Evolutionary conservation across 208 protist species (phyloP), one percentile per base, ranked within the genome.

Genomic region (Novymonas esmeraldas): DNA sequence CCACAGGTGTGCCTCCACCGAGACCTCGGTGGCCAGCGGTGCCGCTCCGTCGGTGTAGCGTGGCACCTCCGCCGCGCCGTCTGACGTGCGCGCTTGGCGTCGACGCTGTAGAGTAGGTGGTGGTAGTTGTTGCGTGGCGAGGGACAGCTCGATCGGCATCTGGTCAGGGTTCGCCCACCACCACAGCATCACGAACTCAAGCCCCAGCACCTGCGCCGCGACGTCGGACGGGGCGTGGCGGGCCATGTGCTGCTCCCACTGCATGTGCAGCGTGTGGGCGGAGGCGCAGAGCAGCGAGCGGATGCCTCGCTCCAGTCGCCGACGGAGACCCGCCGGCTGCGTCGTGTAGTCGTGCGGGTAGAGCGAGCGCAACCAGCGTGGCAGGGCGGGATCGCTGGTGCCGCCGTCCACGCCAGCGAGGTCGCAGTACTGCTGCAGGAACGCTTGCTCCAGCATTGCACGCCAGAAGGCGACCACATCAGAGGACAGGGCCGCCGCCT

Each of bases 131-230:
- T 52, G 31, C 39, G 64, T 46, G 3, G 38, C 7, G 7, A 60
- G 22, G 14, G 60, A 45, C 36, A 90, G 20, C 67, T 93, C 81
- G 36, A 88, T 44, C 0, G 82, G 76, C 45, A 90, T 61, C 31
- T 86, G 72, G 34, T 93, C 84, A 5, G 84, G 81, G 54, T 93
- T 93, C 29, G 76, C 74, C 38, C 69, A 80, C 87, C 87, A 93
- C 84, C 87, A 93, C 57, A 88, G 78, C 56, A 73, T 56, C 28
- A 90, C 79, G 13, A 93, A 46, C 55, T 88, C 79, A 13, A 93
- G 41, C 6, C 76, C 82, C 20, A 89, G 29, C 1, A 62, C 18
- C 28, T 56, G 49, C 0, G 33, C 51, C 1, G 26, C 29, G 3
- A 7, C n/a, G 48, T 68, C 48, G 0, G 34, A 33, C 6, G 22